Base-by-base conservation (phyloP, 306 rosid species). In the Medicago ruthenica region DNA sequence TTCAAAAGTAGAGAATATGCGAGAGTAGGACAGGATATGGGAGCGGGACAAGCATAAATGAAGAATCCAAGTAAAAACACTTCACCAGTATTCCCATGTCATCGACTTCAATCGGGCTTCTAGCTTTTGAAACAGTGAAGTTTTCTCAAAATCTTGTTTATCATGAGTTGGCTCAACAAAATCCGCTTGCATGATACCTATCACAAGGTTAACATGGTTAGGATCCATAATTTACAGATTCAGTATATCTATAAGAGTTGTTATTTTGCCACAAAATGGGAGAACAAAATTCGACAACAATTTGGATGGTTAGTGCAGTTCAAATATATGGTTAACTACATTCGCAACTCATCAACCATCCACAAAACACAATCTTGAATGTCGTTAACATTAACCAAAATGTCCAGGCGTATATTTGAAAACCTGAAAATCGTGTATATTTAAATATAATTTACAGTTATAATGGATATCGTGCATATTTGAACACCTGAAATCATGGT, bases 131-230 rank as follows among this genome's bases (percentile, higher is more conserved):
- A 90, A 92, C 77, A 95, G 76, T 47, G 93, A 83, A 77, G 97
- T 92, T 86, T 82, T 90, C 87, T 95, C 99, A 71, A 95, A 95
- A 82, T 95, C 99, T 86, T 95, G 99, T 82, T 95, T 95, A 79
- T 90, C 87, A 83, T 95, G 99, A 17, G 96, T 83, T 4, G 99
- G 99, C 83, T 92, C 87, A 64, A 92, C 66, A 85, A 92, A 92
- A 85, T 92, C 87, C 70, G 99, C 99, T 81, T 88, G 91, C 78
- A 92, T 71, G 85, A 95, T 70, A 75, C 99, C 99, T 95, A 66
- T 39, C 71, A 71, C 50, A 72, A 61, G 55, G 81, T 63, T 12
- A 69, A 75, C 79, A 47, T 22, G 27, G 79, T 83, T 78, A 74
- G 44, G 67, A 64, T 67, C 71, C 50, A 42, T 3, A 47, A 40